phyloP scores from a whole-genome alignment of 768 basidiomycete genomes.

The Calocybe gangraenosa region DNA sequence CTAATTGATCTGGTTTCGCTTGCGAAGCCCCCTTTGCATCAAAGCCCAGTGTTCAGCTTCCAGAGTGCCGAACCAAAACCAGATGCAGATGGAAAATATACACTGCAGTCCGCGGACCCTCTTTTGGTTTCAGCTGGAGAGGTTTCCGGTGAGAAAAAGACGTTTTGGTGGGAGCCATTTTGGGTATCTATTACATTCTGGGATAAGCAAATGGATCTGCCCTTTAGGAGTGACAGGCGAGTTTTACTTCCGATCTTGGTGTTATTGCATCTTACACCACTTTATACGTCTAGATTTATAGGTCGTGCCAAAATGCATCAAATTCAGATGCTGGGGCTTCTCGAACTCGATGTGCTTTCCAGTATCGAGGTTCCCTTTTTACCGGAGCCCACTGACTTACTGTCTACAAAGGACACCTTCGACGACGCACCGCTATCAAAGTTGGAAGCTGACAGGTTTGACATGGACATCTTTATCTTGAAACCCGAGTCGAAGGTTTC shows the following conservation, averaged over 20 bases:
- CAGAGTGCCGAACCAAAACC: constrained; percentile 54
- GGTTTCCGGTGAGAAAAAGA: constrained; percentile 39
- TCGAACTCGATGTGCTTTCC: constrained; percentile 88
- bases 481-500: constrained; percentile 33
- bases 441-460: constrained; percentile 68
- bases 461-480: constrained; percentile 62
- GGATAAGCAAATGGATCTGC: constrained; percentile 85
- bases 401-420: constrained; percentile 28
- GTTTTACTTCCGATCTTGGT: background rate
- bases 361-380: constrained; percentile 86
- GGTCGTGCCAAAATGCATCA: constrained; percentile 97
- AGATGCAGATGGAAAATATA: constrained; percentile 45
- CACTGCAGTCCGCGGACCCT: constrained; percentile 54
- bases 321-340: constrained; percentile 89
- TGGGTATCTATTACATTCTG: constrained; percentile 81
- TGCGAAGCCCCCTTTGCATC: constrained; percentile 88
- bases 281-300: constrained; percentile 59
- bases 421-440: constrained; percentile 37
- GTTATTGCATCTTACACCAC: background rate
- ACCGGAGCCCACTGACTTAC: constrained; percentile 35
- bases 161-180: constrained; percentile 90
- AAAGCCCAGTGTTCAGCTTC: constrained; percentile 92
- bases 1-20: constrained; percentile 84
- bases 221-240: constrained; percentile 76
- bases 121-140: constrained; percentile 72